Evolutionary conservation across 2,329 filamentous ascomycete genomes (phyloP).

Genomic region (Amauroascus verrucosus): DNA sequence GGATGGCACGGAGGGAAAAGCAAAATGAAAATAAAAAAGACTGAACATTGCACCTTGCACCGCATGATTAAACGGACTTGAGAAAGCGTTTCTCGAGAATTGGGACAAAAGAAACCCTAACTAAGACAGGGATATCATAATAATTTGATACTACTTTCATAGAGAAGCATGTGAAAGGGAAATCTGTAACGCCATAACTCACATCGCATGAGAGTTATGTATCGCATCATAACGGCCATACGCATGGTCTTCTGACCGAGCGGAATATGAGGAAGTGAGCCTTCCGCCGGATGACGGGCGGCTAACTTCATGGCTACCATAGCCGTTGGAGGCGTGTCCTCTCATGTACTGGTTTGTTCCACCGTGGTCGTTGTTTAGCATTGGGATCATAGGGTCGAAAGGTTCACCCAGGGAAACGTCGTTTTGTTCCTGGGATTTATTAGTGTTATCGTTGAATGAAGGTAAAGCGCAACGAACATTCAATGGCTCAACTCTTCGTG

Average conservation of each 20-base stretch:
- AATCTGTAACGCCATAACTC: slow-evolving; percentile 14
- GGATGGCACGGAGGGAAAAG: neutral
- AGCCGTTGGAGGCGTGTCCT: slow-evolving; percentile 14
- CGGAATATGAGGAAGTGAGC: slow-evolving; percentile 28
- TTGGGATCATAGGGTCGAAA: slow-evolving; percentile 26
- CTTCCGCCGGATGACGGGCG: slow-evolving; percentile 21
- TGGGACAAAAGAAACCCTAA: neutral
- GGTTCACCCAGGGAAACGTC: slow-evolving; percentile 22
- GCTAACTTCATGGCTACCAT: slow-evolving; percentile 19
- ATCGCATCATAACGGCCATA: slow-evolving; percentile 29
- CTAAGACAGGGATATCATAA: neutral
- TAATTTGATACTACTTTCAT: slow-evolving; percentile 14
- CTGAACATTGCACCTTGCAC: neutral
- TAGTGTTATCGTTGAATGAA: slow-evolving; percentile 24
- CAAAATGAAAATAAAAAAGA: neutral
- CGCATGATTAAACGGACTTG: neutral
- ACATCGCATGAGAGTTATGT: slow-evolving; percentile 28
- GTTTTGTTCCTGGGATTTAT: slow-evolving; percentile 22
- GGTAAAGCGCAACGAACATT: slow-evolving; percentile 21
- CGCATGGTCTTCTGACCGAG: slow-evolving; percentile 18
- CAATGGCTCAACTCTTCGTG: slow-evolving; percentile 21
- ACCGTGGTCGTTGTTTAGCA: slow-evolving; percentile 23
- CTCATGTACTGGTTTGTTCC: slow-evolving; percentile 20
- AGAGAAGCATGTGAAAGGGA: slow-evolving; percentile 11
- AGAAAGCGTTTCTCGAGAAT: neutral